These are phyloP conservation scores for Roridomyces roridus DNA, from an alignment of 768 basidiomycete species.

Conservation along the genomic window DNA sequence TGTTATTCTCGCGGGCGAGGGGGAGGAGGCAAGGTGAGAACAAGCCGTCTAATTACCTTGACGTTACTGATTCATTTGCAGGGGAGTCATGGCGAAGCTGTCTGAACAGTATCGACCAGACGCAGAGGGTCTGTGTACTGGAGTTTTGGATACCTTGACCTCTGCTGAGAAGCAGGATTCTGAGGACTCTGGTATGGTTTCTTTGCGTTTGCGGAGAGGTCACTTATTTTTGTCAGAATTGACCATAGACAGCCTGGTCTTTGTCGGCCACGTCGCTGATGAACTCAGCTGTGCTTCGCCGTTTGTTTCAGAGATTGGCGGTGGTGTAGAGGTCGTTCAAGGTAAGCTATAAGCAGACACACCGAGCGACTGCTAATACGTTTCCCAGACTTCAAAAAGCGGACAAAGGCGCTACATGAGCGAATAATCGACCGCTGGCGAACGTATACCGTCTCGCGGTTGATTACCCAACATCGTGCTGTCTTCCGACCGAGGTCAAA, in stretches of 20 bases:
- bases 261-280: slow-evolving; percentile 55
- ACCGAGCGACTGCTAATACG: background rate
- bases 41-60: background rate
- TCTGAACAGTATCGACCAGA: slow-evolving; percentile 53
- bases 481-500: slow-evolving; percentile 22
- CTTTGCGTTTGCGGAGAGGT: background rate
- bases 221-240: slow-evolving; percentile 24
- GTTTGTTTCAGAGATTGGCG: slow-evolving; percentile 53
- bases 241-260: slow-evolving; percentile 44
- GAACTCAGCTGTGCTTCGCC: slow-evolving; percentile 51
- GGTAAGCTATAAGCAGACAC: slow-evolving; percentile 35
- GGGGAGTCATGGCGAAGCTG: slow-evolving; percentile 50
- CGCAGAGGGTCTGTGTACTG: slow-evolving; percentile 53
- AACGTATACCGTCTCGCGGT: slow-evolving; percentile 42
- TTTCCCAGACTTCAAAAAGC: slow-evolving; percentile 55
- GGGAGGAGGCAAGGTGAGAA: slow-evolving; percentile 51
- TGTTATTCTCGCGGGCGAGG: slow-evolving; percentile 46
- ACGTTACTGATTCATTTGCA: slow-evolving; percentile 27
- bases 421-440: slow-evolving; percentile 62
- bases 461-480: slow-evolving; percentile 36
- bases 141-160: slow-evolving; percentile 47
- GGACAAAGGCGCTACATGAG: slow-evolving; percentile 47
- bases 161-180: slow-evolving; percentile 35
- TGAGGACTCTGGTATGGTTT: slow-evolving; percentile 39
- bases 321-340: slow-evolving; percentile 38